phyloP scores from a whole-genome alignment of 2,329 filamentous ascomycete genomes.

The Cytospora chrysosperma region DNA sequence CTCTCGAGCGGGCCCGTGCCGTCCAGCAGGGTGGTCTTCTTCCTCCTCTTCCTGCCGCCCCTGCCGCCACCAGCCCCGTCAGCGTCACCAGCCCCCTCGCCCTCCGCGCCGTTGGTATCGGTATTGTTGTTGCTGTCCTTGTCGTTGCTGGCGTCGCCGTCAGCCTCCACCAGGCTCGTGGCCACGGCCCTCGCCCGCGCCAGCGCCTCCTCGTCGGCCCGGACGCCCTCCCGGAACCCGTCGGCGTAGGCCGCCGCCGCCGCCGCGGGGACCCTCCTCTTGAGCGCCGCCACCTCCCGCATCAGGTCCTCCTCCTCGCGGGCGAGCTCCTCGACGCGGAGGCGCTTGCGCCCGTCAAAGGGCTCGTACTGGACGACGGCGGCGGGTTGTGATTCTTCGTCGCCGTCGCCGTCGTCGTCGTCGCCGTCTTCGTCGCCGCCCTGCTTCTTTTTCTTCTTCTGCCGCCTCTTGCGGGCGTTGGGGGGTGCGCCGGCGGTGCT shows the following conservation, averaged over 20 bases:
- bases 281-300: conserved; percentile 61
- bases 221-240: conserved; percentile 39
- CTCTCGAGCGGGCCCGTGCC: conserved; percentile 41
- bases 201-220: conserved; percentile 48
- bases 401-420: no score
- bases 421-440: no score
- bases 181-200: conserved; percentile 30
- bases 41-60: conserved; percentile 24
- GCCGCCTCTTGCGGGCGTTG: background rate
- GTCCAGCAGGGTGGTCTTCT: conserved; percentile 31
- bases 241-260: conserved; percentile 45
- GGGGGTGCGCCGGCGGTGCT: background rate
- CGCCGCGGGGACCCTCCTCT: conserved; percentile 49
- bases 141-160: conserved; percentile 7
- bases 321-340: conserved; percentile 59
- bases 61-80: conserved; percentile 19
- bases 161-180: background rate
- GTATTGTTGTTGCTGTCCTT: background rate
- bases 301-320: conserved; percentile 63
- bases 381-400: no score
- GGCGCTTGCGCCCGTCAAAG: conserved; percentile 59
- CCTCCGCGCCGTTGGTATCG: conserved; percentile 6
- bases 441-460: conserved; percentile 39
- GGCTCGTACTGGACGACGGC: conserved; percentile 58
- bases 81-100: conserved; percentile 24